Evolutionary conservation across 805 yeast species (phyloP).

Genomic region (Ascoidea rubescens): DNA sequence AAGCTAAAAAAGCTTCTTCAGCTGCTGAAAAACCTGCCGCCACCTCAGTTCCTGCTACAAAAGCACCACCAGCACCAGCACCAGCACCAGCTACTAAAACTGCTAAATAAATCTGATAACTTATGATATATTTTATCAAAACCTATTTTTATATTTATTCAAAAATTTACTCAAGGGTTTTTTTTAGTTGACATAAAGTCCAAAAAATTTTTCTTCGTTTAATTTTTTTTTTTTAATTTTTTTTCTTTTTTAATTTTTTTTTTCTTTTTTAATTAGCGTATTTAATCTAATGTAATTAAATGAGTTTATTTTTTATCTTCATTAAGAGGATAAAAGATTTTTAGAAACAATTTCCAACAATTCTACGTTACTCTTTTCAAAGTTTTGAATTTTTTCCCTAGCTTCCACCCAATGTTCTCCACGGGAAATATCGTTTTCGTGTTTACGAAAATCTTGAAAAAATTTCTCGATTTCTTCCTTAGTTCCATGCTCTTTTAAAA

Average conservation of each 20-base stretch:
- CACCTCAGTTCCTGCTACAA: not conserved
- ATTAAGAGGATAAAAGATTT: slow-evolving; percentile 6
- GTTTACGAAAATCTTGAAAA: slow-evolving; percentile 22
- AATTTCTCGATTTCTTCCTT: slow-evolving; percentile 23
- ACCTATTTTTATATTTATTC: too few relatives aligned
- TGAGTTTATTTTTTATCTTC: not conserved
- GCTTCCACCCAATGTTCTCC: slow-evolving; percentile 49
- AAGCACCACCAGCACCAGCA: not conserved
- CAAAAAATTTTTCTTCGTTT: too few relatives aligned
- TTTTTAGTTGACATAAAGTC: too few relatives aligned
- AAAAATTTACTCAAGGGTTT: too few relatives aligned
- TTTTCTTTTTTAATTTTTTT: not conserved
- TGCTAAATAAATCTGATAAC: too few relatives aligned
- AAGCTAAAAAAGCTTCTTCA: too few relatives aligned
- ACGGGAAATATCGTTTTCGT: slow-evolving; percentile 43
- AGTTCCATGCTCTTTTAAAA: slow-evolving; percentile 23
- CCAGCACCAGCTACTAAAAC: not conserved
- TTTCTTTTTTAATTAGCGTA: not conserved
- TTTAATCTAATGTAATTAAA: not conserved
- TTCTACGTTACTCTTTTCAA: slow-evolving; percentile 25
- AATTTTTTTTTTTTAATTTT: too few relatives aligned
- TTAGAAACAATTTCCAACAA: slow-evolving; percentile 22
- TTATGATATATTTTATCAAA: too few relatives aligned
- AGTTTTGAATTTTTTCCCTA: slow-evolving; percentile 33
- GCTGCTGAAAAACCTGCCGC: slow-evolving; percentile 13